Evolutionary conservation across 2,329 filamentous ascomycete genomes (phyloP).

Genomic region (Phoma sp.): DNA sequence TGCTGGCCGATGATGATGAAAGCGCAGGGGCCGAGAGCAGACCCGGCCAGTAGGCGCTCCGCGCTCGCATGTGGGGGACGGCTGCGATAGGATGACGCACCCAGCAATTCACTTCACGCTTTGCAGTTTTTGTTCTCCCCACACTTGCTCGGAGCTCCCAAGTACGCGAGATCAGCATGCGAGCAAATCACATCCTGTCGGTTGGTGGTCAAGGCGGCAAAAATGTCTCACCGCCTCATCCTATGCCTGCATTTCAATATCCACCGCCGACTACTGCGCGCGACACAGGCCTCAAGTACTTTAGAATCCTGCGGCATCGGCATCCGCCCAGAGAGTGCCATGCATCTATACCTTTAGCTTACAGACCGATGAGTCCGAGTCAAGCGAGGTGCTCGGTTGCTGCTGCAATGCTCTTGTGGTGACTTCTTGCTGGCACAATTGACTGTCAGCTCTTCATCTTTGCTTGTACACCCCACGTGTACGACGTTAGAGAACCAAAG

Average conservation of each 20-base stretch:
- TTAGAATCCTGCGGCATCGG: slow-evolving; percentile 1
- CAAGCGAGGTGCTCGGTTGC: neutral
- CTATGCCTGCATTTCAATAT: slow-evolving; percentile 1
- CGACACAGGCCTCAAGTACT: slow-evolving; percentile 8
- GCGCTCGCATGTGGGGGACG: slow-evolving; percentile 14
- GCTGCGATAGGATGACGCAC: slow-evolving; percentile 18
- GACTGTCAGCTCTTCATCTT: neutral
- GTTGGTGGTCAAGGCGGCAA: slow-evolving; percentile 13
- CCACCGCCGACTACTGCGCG: slow-evolving; percentile 10
- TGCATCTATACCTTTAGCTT: neutral
- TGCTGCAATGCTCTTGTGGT: neutral
- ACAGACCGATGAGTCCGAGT: slow-evolving; percentile 7
- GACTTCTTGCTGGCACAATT: neutral
- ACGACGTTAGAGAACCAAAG: neutral
- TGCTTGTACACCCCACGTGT: neutral
- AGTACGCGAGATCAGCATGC: slow-evolving; percentile 11
- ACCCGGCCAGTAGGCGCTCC: slow-evolving; percentile 18
- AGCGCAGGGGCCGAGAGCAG: slow-evolving; percentile 38
- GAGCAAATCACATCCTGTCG: slow-evolving; percentile 15
- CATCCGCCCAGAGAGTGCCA: neutral
- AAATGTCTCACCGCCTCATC: slow-evolving; percentile 14
- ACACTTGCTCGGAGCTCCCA: slow-evolving; percentile 12
- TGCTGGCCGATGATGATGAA: slow-evolving; percentile 39
- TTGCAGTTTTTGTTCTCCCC: slow-evolving; percentile 17
- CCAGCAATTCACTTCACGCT: slow-evolving; percentile 10